phyloP scores from a whole-genome alignment of 345 rosid species.

The sweet orange (Citrus sinensis) region DNA sequence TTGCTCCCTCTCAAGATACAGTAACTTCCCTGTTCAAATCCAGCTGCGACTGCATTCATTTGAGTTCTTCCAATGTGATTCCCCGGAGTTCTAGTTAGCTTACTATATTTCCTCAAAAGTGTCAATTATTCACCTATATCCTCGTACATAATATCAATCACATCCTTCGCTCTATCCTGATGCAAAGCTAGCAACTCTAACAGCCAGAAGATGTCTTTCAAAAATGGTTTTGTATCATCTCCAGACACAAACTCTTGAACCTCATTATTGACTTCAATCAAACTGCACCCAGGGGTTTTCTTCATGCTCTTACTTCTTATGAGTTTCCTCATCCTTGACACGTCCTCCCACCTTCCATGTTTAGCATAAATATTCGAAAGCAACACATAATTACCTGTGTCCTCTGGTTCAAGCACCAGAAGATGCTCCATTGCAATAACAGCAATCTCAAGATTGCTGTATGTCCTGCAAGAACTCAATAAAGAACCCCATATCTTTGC shows the following conservation, averaged over 20 bases:
- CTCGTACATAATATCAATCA: constrained; percentile 3
- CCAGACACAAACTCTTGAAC: constrained; percentile 57
- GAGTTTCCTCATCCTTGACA: constrained; percentile 39
- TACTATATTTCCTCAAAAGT: too few relatives aligned
- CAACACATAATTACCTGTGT: constrained; percentile 50
- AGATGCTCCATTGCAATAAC: constrained; percentile 47
- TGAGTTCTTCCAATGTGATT: background rate
- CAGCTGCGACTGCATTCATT: background rate
- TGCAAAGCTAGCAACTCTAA: constrained; percentile 35
- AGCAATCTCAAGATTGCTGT: constrained; percentile 35
- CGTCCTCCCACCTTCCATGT: constrained; percentile 48
- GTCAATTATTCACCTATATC: background rate
- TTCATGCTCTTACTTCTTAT: constrained; percentile 41
- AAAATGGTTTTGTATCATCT: constrained; percentile 43
- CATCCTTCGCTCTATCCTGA: constrained; percentile 4
- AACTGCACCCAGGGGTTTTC: constrained; percentile 57
- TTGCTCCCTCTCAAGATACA: background rate
- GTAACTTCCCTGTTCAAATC: background rate
- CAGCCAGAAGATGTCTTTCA: constrained; percentile 32
- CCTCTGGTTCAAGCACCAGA: constrained; percentile 52
- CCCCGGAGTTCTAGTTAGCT: background rate
- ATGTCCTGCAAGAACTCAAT: constrained; percentile 42
- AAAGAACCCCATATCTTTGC: constrained; percentile 58
- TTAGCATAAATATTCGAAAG: constrained; percentile 60
- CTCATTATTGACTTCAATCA: constrained; percentile 46